Evolutionary conservation across 2,329 filamentous ascomycete species (phyloP), one percentile per base, ranked within the genome.

Genomic region (Tolypocladium tropicale): DNA sequence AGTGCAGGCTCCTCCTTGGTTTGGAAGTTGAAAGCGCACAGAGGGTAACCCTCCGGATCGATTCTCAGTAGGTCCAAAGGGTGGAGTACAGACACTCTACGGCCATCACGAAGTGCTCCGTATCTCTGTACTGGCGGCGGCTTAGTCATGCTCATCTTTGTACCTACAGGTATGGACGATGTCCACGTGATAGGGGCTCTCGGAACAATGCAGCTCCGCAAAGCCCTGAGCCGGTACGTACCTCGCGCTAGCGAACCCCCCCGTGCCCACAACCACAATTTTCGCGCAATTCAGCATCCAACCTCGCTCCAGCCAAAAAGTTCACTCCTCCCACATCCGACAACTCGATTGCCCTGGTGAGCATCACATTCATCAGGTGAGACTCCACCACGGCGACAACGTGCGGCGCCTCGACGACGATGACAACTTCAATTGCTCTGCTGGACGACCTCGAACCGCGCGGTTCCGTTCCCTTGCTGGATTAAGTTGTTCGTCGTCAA

Each of bases 281-380:
- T 70, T 64, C 61, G 62, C 55, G 61, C 66, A 68, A 65, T 67
- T 67, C 61, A 64, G 63, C 68, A 65, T 67, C 66, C 62, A 63
- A 61, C 61, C 55, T 63, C 62, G 59, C 62, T 62, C 59, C 61
- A 48, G 60, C 34, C 60, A 64, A 69, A 69, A 73, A 70, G 67
- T 71, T 72, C 68, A 65, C 61, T 68, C 62, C 62, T 70, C 66
- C 63, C 66, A 71, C 66, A 70, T 66, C 65, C 68, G 69, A 63
- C 72, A 71, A 74, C 66, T 68, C 72, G 74, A 77, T 76, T 76
- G 73, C 72, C 67, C 73, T 75, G 74, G 73, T 77, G 74, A 76
- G 63, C 71, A 67, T 66, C 66, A 65, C 61, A 70, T 68, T 72
- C 74, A 77, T 75, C 75, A 77, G 75, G 75, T 77, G 62, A 76